These are phyloP conservation scores for Talaromyces proteolyticus DNA, from an alignment of 495 filamentous ascomycete species.

Conservation along the genomic window DNA sequence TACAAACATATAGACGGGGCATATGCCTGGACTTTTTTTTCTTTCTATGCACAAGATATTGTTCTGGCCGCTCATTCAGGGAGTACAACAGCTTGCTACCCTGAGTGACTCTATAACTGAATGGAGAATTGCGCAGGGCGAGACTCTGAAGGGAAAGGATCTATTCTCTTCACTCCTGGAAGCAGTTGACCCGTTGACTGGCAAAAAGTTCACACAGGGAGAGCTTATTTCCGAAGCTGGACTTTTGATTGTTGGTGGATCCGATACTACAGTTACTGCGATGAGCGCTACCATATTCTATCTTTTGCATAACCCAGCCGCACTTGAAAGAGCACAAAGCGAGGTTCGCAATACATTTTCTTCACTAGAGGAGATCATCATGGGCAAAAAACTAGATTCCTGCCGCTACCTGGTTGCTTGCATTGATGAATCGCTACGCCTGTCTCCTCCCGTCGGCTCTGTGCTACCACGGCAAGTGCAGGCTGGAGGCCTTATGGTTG, in stretches of 20 bases:
- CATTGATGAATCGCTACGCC: conserved; percentile 50
- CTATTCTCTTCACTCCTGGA: conserved; percentile 53
- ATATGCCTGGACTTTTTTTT: background rate
- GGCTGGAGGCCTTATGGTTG: conserved; percentile 33
- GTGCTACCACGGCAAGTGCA: conserved; percentile 39
- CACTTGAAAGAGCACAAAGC: conserved; percentile 19
- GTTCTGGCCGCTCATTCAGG: background rate
- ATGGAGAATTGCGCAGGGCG: background rate
- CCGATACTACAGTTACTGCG: conserved; percentile 12
- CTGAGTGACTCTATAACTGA: background rate
- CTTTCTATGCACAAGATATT: background rate
- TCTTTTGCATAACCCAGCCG: conserved; percentile 32
- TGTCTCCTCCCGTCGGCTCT: conserved; percentile 45
- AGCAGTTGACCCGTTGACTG: conserved; percentile 51
- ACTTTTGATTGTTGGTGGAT: conserved; percentile 28
- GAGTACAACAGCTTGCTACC: background rate
- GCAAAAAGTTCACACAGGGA: conserved; percentile 43
- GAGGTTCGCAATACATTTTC: conserved; percentile 38
- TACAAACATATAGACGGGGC: background rate
- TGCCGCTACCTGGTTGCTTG: conserved; percentile 46
- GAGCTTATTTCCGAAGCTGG: conserved; percentile 58
- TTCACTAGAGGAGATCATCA: conserved; percentile 30
- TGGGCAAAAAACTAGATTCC: conserved; percentile 28
- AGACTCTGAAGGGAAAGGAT: conserved; percentile 35
- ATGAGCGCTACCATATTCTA: conserved; percentile 44